Evolutionary conservation across 1,284 basidiomycete genomes (phyloP), one percentile per base, ranked within the genome.

Genomic region (Coniferiporia sulphurascens): DNA sequence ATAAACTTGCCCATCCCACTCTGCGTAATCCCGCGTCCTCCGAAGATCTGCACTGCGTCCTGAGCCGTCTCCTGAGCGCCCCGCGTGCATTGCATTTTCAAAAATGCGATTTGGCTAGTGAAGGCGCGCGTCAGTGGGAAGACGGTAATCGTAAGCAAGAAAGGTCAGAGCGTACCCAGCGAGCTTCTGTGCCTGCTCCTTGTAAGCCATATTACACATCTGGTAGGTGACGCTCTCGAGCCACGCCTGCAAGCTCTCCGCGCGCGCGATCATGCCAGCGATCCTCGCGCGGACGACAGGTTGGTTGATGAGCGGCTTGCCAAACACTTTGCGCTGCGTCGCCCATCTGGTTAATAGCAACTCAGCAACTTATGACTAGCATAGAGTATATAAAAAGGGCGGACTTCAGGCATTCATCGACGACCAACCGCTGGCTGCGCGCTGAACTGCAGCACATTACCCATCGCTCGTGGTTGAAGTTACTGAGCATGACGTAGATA

Each of bases 211-310:
- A 67, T 94, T 86, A 70, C 82, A 86, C 94, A 96, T 96, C 73
- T 96, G 94, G 71, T 88, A 86, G 0, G 93, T 95, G 63, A 96
- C 76, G 68, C 84, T 89, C 75, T 98, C 95, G 27, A 96, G 76
- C 93, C 93, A 97, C 51, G 82, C 84, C 70, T 97, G 94, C 19
- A 79, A 79, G 3, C 84, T 83, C 73, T 95, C 92, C 38, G 83
- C 80, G 60, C 91, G 86, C 21, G 89, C 83, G 61, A 95, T 93
- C 90, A 95, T 93, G 27, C 78, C 76, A 1, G 92, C 93, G 52
- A 96, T 73, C 78, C 94, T 95, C 66, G 81, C 80, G 57, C 93
- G 83, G 66, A 97, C 87, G 62, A 95, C 89, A 5, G 93, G 83
- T 71, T 93, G 90, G 6, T 86, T 82, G 65, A 86, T 84, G 17